Conservation (phyloP, 2,329 filamentous ascomycete genomes). For the Colletotrichum filicis region DNA sequence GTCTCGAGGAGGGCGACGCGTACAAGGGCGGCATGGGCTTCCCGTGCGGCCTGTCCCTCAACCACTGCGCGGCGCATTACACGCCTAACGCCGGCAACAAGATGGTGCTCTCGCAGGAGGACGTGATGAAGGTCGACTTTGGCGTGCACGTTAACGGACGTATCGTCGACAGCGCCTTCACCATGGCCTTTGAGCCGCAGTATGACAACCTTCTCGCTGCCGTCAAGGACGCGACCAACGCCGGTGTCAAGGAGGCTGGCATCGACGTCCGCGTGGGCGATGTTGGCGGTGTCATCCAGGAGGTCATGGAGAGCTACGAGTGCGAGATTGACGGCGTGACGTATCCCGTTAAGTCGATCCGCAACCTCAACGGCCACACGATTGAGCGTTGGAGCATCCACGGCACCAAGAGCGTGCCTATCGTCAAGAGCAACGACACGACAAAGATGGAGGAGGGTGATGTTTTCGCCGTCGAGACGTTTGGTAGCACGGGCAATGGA, state of each 20-base stretch:
- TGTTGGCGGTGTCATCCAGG: constrained; percentile 77
- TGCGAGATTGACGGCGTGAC: constrained; percentile 75
- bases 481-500: constrained; percentile 82
- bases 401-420: constrained; percentile 82
- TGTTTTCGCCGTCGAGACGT: constrained; percentile 85
- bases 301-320: constrained; percentile 83
- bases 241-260: constrained; percentile 80
- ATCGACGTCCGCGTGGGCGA: constrained; percentile 83
- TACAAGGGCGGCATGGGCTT: constrained; percentile 87
- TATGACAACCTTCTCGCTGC: constrained; percentile 82
- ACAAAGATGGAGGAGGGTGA: constrained; percentile 91
- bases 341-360: constrained; percentile 76
- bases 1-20: constrained; percentile 81
- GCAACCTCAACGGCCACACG: constrained; percentile 80
- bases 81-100: constrained; percentile 90
- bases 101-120: constrained; percentile 74
- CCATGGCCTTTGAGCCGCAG: constrained; percentile 78
- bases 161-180: constrained; percentile 86
- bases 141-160: constrained; percentile 83
- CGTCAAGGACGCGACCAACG: constrained; percentile 82
- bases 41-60: constrained; percentile 84
- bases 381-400: constrained; percentile 83
- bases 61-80: constrained; percentile 88
- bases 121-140: constrained; percentile 88
- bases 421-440: constrained; percentile 79